phyloP scores from a whole-genome alignment of 2,329 filamentous ascomycete genomes.

The Phaeosphaeria sp. region DNA sequence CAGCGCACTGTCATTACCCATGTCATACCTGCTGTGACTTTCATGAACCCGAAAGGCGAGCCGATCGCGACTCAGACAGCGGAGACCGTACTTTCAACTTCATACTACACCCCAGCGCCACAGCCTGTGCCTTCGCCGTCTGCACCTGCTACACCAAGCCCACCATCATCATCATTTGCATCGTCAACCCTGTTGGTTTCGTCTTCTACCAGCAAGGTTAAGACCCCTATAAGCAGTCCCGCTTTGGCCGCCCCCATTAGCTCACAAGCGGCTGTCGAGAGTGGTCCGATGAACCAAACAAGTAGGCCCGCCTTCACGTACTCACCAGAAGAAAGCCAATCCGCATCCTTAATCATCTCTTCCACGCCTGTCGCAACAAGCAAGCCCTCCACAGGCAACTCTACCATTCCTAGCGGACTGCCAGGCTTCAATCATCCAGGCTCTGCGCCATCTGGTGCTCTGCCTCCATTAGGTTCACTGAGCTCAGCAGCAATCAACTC shows the following conservation, averaged over 20 bases:
- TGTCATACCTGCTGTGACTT: conserved; percentile 40
- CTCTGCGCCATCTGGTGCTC: conserved; percentile 8
- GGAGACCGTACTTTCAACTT: conserved; percentile 39
- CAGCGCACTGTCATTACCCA: conserved; percentile 35
- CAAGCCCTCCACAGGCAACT: conserved; percentile 11
- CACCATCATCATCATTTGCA: conserved; percentile 4
- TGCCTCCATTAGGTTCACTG: conserved; percentile 1
- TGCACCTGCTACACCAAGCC: conserved; percentile 8
- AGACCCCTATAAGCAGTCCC: conserved; percentile 3
- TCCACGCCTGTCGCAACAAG: conserved; percentile 12
- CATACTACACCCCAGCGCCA: conserved; percentile 35
- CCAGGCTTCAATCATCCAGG: conserved; percentile 29
- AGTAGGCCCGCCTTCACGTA: conserved; percentile 34
- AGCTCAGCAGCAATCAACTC: conserved; percentile 2
- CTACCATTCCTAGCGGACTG: conserved; percentile 25
- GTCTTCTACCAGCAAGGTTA: conserved; percentile 2
- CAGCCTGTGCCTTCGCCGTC: conserved; percentile 10
- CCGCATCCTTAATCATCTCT: conserved; percentile 9
- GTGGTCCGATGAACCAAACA: conserved; percentile 18
- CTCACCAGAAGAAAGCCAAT: conserved; percentile 25
- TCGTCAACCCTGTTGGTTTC: conserved; percentile 5
- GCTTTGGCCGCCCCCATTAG: conserved; percentile 11
- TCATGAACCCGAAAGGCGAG: conserved; percentile 37
- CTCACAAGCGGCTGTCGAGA: conserved; percentile 20
- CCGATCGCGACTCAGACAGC: conserved; percentile 40